Evolutionary conservation across 1,284 basidiomycete genomes (phyloP).

Genomic region (Bondarzewia mesenterica): DNA sequence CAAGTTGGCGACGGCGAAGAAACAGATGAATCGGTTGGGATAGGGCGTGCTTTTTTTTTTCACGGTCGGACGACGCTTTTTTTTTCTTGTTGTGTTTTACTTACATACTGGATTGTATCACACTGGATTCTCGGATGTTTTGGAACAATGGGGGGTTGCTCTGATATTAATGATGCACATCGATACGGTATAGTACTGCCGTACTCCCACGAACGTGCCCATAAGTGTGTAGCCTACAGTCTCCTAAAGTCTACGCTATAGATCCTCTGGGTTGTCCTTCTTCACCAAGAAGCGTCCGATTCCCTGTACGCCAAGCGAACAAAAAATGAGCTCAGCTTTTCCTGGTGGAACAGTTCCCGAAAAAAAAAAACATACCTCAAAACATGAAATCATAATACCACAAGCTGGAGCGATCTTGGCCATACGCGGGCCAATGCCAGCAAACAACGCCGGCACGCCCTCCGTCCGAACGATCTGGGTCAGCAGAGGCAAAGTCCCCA

Average conservation of each 20-base stretch:
- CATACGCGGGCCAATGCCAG: slow-evolving; percentile 81
- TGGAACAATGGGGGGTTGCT: too few relatives aligned
- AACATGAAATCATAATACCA: slow-evolving; percentile 95
- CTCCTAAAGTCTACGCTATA: slow-evolving; percentile 12
- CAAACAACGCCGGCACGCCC: slow-evolving; percentile 73
- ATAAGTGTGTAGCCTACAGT: too few relatives aligned
- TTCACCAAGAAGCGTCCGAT: slow-evolving; percentile 42
- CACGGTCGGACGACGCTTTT: background rate
- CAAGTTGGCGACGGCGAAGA: slow-evolving; percentile 75
- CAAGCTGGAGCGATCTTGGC: slow-evolving; percentile 99
- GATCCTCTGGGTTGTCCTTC: slow-evolving; percentile 17
- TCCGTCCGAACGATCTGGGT: slow-evolving; percentile 71
- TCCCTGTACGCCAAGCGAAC: slow-evolving; percentile 30
- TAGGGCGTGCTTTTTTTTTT: slow-evolving; percentile 17
- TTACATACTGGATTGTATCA: too few relatives aligned
- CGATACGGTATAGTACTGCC: too few relatives aligned
- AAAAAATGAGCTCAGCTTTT: slow-evolving; percentile 10
- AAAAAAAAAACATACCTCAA: slow-evolving; percentile 53
- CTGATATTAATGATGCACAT: too few relatives aligned
- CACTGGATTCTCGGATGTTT: too few relatives aligned
- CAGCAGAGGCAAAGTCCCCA: slow-evolving; percentile 54
- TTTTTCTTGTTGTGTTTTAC: background rate
- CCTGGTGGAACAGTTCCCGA: background rate
- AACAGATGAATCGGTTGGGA: slow-evolving; percentile 71
- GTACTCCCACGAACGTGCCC: too few relatives aligned